These are phyloP conservation scores for Penicillium italicum DNA, from an alignment of 2,329 filamentous ascomycete species.

Conservation along the genomic window DNA sequence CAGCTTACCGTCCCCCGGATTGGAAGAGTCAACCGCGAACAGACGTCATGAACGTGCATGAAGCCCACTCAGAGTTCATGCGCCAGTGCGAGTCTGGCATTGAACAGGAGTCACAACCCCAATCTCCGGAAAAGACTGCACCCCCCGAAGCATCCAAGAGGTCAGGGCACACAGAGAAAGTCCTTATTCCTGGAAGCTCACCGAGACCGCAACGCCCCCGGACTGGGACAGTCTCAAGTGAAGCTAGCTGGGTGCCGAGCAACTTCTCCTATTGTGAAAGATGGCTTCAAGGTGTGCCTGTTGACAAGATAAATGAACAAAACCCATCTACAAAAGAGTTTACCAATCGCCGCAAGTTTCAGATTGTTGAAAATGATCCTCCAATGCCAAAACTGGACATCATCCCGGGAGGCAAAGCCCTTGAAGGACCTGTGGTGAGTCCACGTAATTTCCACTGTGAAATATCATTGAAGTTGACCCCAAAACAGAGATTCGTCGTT, in stretches of 20 bases:
- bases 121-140: slow-evolving; percentile 10
- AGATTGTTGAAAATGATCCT: slow-evolving; percentile 37
- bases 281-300: slow-evolving; percentile 38
- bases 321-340: slow-evolving; percentile 26
- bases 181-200: slow-evolving; percentile 14
- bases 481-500: slow-evolving; percentile 30
- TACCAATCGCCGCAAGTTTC: slow-evolving; percentile 36
- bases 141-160: slow-evolving; percentile 9
- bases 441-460: rapidly evolving
- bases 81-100: slow-evolving; percentile 26
- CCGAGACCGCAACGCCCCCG: slow-evolving; percentile 29
- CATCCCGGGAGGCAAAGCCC: slow-evolving; percentile 15
- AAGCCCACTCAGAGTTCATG: slow-evolving; percentile 33
- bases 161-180: background rate
- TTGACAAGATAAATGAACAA: slow-evolving; percentile 27
- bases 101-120: slow-evolving; percentile 10
- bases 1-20: slow-evolving; percentile 17
- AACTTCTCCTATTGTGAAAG: slow-evolving; percentile 38
- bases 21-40: slow-evolving; percentile 9
- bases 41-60: slow-evolving; percentile 30
- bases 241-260: slow-evolving; percentile 38
- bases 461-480: slow-evolving; percentile 1
- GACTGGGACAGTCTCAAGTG: slow-evolving; percentile 36
- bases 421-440: slow-evolving; percentile 28
- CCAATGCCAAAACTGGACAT: slow-evolving; percentile 25